Conservation (phyloP, 2,329 filamentous ascomycete genomes). For the Elsinoe batatas region DNA sequence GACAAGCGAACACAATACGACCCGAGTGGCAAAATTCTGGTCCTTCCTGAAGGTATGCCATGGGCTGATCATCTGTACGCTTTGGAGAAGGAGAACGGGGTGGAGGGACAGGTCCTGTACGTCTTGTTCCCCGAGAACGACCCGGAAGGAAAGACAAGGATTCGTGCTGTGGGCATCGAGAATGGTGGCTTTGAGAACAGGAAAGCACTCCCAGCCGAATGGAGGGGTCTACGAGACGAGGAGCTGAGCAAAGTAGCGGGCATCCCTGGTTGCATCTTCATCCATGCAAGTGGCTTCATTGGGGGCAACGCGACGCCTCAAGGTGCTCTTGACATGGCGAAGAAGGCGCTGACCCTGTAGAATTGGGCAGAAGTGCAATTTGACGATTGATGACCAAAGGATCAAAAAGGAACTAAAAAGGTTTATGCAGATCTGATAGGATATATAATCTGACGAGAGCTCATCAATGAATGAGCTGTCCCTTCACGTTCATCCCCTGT, state of each 20-base stretch:
- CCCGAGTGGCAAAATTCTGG: slow-evolving; percentile 65
- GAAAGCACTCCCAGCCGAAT: slow-evolving; percentile 80
- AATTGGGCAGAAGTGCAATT: not conserved
- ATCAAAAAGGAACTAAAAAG: not conserved
- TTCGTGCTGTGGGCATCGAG: slow-evolving; percentile 79
- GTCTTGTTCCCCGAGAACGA: slow-evolving; percentile 81
- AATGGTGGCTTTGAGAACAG: slow-evolving; percentile 84
- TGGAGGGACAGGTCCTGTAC: slow-evolving; percentile 56
- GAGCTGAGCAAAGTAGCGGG: slow-evolving; percentile 65
- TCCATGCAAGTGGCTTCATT: slow-evolving; percentile 92
- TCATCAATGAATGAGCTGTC: not conserved
- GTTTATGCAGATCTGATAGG: not conserved
- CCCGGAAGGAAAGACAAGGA: slow-evolving; percentile 76
- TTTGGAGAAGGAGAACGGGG: slow-evolving; percentile 55
- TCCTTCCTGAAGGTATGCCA: slow-evolving; percentile 68
- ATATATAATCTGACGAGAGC: not conserved
- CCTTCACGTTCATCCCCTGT: not conserved
- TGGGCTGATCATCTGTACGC: slow-evolving; percentile 96
- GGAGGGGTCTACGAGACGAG: slow-evolving; percentile 83
- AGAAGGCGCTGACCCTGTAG: slow-evolving; percentile 52
- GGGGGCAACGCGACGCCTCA: slow-evolving; percentile 89
- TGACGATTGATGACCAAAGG: not conserved
- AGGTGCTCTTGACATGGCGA: slow-evolving; percentile 76
- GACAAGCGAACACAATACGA: slow-evolving; percentile 57
- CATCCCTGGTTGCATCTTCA: slow-evolving; percentile 71